phyloP scores from a whole-genome alignment of 768 basidiomycete species.

The Agrocybe praecox region DNA sequence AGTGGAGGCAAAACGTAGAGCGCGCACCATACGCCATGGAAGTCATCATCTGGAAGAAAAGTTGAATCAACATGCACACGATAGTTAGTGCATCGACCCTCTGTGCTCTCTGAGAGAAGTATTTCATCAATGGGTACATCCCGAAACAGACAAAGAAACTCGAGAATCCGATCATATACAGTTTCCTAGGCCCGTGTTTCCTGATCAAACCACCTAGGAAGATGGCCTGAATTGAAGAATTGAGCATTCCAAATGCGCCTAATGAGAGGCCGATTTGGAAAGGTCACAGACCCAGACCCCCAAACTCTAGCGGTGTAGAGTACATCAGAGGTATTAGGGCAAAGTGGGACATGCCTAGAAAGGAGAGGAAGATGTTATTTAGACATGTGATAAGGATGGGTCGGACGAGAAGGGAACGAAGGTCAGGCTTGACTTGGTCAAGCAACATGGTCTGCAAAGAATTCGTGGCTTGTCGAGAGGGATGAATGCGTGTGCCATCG shows the following conservation, averaged over 20 bases:
- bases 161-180: conserved; percentile 30
- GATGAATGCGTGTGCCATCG: conserved; percentile 12
- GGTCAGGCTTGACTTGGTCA: conserved; percentile 18
- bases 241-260: conserved; percentile 38
- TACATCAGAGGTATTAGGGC: conserved; percentile 45
- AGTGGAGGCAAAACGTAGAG: too few species aligned
- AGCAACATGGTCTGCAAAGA: not conserved
- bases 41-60: conserved; percentile 27
- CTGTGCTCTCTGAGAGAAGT: conserved; percentile 35
- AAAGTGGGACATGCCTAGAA: conserved; percentile 37
- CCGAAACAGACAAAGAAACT: conserved; percentile 27
- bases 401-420: conserved; percentile 26
- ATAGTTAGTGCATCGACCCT: conserved; percentile 33
- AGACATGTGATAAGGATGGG: conserved; percentile 31
- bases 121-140: conserved; percentile 36
- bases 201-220: conserved; percentile 18
- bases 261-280: conserved; percentile 54
- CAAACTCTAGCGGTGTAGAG: conserved; percentile 60
- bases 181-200: conserved; percentile 26
- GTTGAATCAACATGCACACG: conserved; percentile 33
- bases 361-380: conserved; percentile 36
- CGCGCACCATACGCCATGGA: conserved; percentile 37
- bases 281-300: conserved; percentile 70
- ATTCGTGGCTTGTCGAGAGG: not conserved
- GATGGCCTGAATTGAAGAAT: conserved; percentile 15